Percentiles rank a stretch among this genome's conserved stretches.
Conservation (phyloP, 371 early-diverging fungal species). For the Mortierella sp. region DNA sequence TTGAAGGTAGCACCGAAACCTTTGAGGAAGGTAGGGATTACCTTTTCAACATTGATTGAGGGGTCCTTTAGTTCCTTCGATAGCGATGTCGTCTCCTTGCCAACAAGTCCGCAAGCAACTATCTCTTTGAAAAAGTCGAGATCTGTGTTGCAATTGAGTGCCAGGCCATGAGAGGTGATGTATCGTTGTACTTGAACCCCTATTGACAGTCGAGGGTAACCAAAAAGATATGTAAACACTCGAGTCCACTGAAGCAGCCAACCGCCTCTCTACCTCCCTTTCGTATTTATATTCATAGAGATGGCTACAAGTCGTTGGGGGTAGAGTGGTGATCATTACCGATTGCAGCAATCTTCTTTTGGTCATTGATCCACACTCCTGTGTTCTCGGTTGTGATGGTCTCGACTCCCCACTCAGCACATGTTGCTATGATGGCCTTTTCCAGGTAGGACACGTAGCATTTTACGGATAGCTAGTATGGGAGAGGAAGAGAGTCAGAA, state of each 20-base stretch:
- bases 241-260: too few species aligned
- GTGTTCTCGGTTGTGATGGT: slow-evolving; percentile 79
- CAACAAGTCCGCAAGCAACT: slow-evolving; percentile 90
- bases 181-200: slow-evolving; percentile 91
- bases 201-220: slow-evolving; percentile 21
- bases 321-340: slow-evolving; percentile 42
- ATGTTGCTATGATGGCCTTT: slow-evolving; percentile 77
- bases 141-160: slow-evolving; percentile 91
- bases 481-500: not conserved
- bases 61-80: slow-evolving; percentile 57
- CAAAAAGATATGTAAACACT: not conserved
- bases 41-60: slow-evolving; percentile 34
- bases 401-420: slow-evolving; percentile 70
- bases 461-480: slow-evolving; percentile 66
- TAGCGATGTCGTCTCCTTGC: slow-evolving; percentile 83
- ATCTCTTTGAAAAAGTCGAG: slow-evolving; percentile 88
- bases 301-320: not conserved
- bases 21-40: slow-evolving; percentile 47
- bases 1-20: slow-evolving; percentile 53
- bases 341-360: slow-evolving; percentile 81
- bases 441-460: slow-evolving; percentile 88
- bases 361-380: slow-evolving; percentile 86
- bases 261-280: too few species aligned
- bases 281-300: not conserved
- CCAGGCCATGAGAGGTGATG: slow-evolving; percentile 94